Evolutionary conservation across 140 eudicot genomes (phyloP).

Genomic region (Oenanthe javanica): DNA sequence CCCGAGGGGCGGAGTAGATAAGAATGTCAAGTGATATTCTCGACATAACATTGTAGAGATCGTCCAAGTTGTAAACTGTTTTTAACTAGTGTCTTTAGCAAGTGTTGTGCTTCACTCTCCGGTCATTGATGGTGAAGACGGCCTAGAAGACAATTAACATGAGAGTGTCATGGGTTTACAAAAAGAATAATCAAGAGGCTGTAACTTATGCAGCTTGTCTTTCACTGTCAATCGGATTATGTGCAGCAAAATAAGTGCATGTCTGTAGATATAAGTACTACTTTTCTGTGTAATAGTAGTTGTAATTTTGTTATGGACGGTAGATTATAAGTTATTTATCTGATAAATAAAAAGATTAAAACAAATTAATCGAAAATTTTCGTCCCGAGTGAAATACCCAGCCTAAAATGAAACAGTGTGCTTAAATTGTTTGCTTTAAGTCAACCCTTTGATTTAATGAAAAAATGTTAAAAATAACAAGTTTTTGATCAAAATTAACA

Average conservation of each 20-base stretch:
- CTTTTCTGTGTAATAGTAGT: background rate
- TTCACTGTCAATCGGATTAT: background rate
- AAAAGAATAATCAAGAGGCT: background rate
- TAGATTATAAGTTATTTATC: too few relatives aligned
- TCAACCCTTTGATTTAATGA: too few relatives aligned
- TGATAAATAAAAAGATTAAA: too few relatives aligned
- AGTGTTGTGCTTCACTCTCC: background rate
- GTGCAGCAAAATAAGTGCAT: background rate
- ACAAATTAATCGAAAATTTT: too few relatives aligned
- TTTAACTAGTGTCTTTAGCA: background rate
- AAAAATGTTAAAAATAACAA: too few relatives aligned
- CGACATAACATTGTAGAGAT: slow-evolving; percentile 7
- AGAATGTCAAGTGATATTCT: background rate
- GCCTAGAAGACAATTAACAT: background rate
- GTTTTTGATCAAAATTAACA: too few relatives aligned
- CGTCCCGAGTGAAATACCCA: too few relatives aligned
- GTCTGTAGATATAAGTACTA: background rate
- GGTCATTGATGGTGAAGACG: background rate
- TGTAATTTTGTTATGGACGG: background rate
- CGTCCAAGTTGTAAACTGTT: slow-evolving; percentile 2
- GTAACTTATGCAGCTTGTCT: background rate
- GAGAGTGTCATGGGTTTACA: background rate
- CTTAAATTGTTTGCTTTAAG: too few relatives aligned
- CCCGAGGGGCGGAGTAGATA: background rate
- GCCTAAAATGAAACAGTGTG: too few relatives aligned